Percentiles rank a stretch among this genome's conserved stretches.
phyloP scores from a whole-genome alignment of 148 eudicot species.

The Nepenthes gracilis region DNA sequence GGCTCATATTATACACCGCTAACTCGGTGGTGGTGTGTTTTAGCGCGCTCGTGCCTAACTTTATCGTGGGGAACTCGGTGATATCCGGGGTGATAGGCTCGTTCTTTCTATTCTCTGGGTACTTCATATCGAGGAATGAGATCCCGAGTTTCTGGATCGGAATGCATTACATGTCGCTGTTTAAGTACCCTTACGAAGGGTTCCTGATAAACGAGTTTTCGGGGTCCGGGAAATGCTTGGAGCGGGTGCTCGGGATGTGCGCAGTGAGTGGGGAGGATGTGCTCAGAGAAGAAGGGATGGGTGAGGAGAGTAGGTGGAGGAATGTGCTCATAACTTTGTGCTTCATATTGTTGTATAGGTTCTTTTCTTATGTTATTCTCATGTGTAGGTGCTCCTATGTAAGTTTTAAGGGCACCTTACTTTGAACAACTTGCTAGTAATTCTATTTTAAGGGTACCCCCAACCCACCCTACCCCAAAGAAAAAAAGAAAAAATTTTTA shows the following conservation, averaged over 20 bases:
- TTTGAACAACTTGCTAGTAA: slow-evolving; percentile 18
- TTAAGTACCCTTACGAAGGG: slow-evolving; percentile 96
- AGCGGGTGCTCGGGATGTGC: slow-evolving; percentile 65
- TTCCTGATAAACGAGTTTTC: slow-evolving; percentile 86
- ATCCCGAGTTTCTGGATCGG: slow-evolving; percentile 83
- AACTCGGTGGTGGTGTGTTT: slow-evolving; percentile 92
- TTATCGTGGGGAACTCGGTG: slow-evolving; percentile 87
- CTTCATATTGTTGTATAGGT: slow-evolving; percentile 79
- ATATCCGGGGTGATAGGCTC: slow-evolving; percentile 92
- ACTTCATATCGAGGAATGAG: slow-evolving; percentile 73
- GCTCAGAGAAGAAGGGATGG: slow-evolving; percentile 70
- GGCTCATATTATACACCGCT: slow-evolving; percentile 93
- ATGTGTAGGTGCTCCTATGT: slow-evolving; percentile 68
- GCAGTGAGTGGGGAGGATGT: slow-evolving; percentile 61
- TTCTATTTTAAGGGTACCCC: too few relatives aligned
- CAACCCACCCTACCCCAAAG: too few relatives aligned
- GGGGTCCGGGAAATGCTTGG: slow-evolving; percentile 47
- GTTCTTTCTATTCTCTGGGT: slow-evolving; percentile 87
- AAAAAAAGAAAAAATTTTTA: too few relatives aligned
- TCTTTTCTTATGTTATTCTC: slow-evolving; percentile 70
- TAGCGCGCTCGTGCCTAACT: slow-evolving; percentile 87
- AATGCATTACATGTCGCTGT: slow-evolving; percentile 86
- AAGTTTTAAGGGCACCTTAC: slow-evolving; percentile 31
- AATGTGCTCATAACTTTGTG: slow-evolving; percentile 66
- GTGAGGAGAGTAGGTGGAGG: slow-evolving; percentile 66